Conservation (phyloP, 2,329 filamentous ascomycete species). For the Diaporthe sp. region DNA sequence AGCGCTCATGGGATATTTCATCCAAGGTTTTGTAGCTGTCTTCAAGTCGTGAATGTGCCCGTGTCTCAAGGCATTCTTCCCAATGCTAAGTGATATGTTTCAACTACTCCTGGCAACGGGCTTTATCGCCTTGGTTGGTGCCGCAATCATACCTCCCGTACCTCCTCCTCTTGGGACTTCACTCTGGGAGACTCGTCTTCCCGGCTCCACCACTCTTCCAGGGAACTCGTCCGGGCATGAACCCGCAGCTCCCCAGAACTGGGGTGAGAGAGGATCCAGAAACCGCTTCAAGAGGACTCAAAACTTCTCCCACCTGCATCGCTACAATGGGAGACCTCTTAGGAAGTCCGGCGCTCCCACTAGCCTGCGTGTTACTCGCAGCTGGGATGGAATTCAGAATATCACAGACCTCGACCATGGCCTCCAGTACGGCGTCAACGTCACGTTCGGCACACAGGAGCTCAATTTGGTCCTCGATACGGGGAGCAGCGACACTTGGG, state of each 20-base stretch:
- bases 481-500: conserved; percentile 67
- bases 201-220: background rate
- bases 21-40: background rate
- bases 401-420: conserved; percentile 50
- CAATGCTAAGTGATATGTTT: background rate
- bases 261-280: background rate
- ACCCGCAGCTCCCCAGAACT: background rate
- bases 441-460: conserved; percentile 50
- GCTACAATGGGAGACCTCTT: background rate
- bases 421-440: conserved; percentile 49
- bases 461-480: conserved; percentile 60
- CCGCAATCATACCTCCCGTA: background rate
- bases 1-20: background rate
- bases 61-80: background rate
- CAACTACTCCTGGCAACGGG: background rate
- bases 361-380: conserved; percentile 41
- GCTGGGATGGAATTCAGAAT: conserved; percentile 49
- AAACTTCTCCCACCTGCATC: conserved; percentile 5
- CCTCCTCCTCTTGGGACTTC: background rate
- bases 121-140: background rate
- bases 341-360: background rate
- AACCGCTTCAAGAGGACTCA: conserved; percentile 28
- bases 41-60: background rate
- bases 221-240: background rate
- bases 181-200: background rate